A percentile compares a stretch with the other conserved stretches of the same genome.
phyloP scores from a whole-genome alignment of 768 basidiomycete species.

The Suillus subaureus region DNA sequence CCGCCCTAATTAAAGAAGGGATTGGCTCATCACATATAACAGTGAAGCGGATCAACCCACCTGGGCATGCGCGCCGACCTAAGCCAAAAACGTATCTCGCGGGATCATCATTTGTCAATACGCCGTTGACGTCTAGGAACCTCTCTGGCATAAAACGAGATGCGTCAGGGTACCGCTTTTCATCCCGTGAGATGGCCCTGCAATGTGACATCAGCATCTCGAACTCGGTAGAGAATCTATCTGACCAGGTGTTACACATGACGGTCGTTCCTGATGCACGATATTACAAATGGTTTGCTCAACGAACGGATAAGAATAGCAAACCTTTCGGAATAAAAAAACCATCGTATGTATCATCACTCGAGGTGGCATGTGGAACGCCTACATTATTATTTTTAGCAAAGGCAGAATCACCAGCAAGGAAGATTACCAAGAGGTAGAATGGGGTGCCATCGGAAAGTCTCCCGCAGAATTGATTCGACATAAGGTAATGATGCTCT shows the following conservation, averaged over 20 bases:
- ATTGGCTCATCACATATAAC: too few relatives aligned
- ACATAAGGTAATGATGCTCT: not conserved
- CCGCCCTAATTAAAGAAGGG: conserved; percentile 11
- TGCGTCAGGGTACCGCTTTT: conserved; percentile 2
- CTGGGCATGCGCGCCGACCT: conserved; percentile 6
- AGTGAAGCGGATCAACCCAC: not conserved
- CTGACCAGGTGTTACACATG: conserved; percentile 4
- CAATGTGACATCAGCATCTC: not conserved
- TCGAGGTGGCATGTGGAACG: conserved; percentile 29
- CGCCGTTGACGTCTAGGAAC: conserved; percentile 2
- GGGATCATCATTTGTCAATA: not conserved
- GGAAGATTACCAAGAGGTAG: not conserved
- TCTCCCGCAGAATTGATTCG: conserved; percentile 6
- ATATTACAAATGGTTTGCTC: not conserved
- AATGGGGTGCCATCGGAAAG: conserved; percentile 1
- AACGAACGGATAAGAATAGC: not conserved
- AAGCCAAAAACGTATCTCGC: conserved; percentile 4
- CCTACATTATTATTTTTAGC: not conserved
- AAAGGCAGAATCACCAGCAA: not conserved
- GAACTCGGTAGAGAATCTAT: not conserved
- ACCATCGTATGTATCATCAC: conserved; percentile 42
- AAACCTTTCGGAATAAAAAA: conserved; percentile 53
- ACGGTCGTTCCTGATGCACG: conserved; percentile 2
- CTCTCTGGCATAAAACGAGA: conserved; percentile 8
- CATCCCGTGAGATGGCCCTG: conserved; percentile 12